These are phyloP conservation scores for Hypoxylon perforatum DNA, from an alignment of 495 filamentous ascomycete genomes.

Conservation along the genomic window DNA sequence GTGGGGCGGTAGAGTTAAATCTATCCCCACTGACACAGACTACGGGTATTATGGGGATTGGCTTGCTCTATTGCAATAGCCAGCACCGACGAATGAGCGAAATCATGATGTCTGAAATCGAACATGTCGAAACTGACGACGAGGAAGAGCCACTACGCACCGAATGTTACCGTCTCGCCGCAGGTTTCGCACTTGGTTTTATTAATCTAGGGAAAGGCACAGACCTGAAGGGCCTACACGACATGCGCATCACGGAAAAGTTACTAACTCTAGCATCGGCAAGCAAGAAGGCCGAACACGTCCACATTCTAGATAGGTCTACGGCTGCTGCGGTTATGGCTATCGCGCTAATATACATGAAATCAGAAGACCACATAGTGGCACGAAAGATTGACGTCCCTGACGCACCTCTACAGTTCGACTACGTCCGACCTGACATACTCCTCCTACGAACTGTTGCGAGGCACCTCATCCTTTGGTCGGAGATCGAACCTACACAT, in stretches of 20 bases:
- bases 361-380: constrained; percentile 87
- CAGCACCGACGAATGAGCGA: constrained; percentile 99
- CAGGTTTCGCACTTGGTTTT: constrained; percentile 91
- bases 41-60: constrained; percentile 96
- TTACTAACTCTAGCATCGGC: constrained; percentile 85
- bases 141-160: constrained; percentile 84
- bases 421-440: constrained; percentile 93
- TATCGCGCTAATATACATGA: constrained; percentile 96
- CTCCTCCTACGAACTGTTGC: constrained; percentile 90
- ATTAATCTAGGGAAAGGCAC: constrained; percentile 94
- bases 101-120: constrained; percentile 97
- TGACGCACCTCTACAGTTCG: constrained; percentile 87
- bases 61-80: constrained; percentile 91
- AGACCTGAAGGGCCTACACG: constrained; percentile 87
- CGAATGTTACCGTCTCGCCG: constrained; percentile 93
- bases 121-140: constrained; percentile 77
- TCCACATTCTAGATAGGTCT: constrained; percentile 91
- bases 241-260: constrained; percentile 93
- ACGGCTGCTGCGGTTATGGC: constrained; percentile 91
- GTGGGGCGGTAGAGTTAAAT: constrained; percentile 92
- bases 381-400: constrained; percentile 94
- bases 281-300: constrained; percentile 85
- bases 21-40: constrained; percentile 94
- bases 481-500: constrained; percentile 73
- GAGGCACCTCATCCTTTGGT: constrained; percentile 95